Evolutionary conservation across 31 red algal species (phyloP).

Genomic region (Bonnemaisonia californica): DNA sequence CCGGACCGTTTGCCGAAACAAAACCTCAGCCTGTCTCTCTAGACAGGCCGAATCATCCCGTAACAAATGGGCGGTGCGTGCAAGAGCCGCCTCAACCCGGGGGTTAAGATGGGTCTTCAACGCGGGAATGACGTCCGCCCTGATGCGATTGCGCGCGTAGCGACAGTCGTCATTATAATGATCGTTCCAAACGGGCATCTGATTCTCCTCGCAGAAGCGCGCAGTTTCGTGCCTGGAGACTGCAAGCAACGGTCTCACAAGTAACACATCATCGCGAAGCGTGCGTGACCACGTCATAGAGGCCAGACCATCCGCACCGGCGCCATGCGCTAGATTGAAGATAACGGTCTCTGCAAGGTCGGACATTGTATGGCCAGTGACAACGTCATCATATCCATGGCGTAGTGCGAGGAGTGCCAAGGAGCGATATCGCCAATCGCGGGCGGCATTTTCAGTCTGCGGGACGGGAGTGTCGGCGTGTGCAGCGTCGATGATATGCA

Average conservation of each 20-base stretch:
- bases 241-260: constrained; percentile 67
- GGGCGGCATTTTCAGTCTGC: constrained; percentile 54
- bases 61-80: constrained; percentile 48
- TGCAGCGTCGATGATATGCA: constrained; percentile 38
- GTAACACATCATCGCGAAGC: constrained; percentile 28
- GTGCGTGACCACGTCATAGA: constrained; percentile 37
- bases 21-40: constrained; percentile 17
- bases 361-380: constrained; percentile 87
- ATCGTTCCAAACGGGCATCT: constrained; percentile 59
- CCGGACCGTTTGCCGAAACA: constrained; percentile 8
- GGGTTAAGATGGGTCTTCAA: constrained; percentile 26
- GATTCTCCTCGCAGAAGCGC: constrained; percentile 48
- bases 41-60: constrained; percentile 43
- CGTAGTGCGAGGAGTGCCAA: constrained; percentile 39
- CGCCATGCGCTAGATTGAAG: constrained; percentile 78
- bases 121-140: constrained; percentile 38
- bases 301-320: constrained; percentile 58
- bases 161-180: constrained; percentile 55
- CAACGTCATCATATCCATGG: constrained; percentile 39
- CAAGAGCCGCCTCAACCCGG: constrained; percentile 42
- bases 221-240: constrained; percentile 61
- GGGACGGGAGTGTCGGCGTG: constrained; percentile 8
- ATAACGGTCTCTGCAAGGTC: constrained; percentile 96
- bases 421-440: constrained; percentile 67
- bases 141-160: constrained; percentile 53